Evolutionary conservation across 306 rosid species (phyloP).

Genomic region (Crataegus laevigata): DNA sequence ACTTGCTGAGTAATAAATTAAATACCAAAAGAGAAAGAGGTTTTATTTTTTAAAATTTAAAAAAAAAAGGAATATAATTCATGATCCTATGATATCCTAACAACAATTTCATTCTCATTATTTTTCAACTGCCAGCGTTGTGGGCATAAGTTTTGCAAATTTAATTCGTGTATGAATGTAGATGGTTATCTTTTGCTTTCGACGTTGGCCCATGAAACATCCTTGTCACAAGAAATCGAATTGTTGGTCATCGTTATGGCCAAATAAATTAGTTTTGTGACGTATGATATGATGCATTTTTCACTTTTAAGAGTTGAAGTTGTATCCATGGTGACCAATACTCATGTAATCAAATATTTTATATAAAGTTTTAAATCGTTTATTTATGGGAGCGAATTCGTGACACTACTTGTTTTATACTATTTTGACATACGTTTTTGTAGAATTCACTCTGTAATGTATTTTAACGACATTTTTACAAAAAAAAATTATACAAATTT

Average conservation of each 20-base stretch:
- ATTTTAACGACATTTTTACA: too few species aligned
- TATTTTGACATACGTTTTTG: too few species aligned
- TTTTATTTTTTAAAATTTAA: neutral
- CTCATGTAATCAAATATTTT: neutral
- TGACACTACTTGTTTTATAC: too few species aligned
- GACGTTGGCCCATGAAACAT: constrained; percentile 2
- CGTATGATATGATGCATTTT: neutral
- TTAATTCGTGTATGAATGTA: neutral
- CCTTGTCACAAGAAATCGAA: neutral
- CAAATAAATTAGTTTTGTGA: neutral
- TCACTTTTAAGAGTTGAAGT: neutral
- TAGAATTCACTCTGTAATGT: fast-evolving
- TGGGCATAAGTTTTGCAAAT: neutral
- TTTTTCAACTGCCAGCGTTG: constrained; percentile 10
- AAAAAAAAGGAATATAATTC: neutral
- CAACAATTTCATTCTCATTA: constrained; percentile 11
- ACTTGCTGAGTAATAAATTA: neutral
- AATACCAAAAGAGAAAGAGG: neutral
- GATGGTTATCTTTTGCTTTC: constrained; percentile 18
- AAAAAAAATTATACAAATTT: too few species aligned
- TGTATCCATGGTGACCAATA: neutral
- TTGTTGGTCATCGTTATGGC: neutral
- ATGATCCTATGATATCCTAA: constrained; percentile 18
- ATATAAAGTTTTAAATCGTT: neutral
- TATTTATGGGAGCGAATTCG: neutral